phyloP scores from a whole-genome alignment of 2,329 filamentous ascomycete genomes.

The Ustulina deusta region DNA sequence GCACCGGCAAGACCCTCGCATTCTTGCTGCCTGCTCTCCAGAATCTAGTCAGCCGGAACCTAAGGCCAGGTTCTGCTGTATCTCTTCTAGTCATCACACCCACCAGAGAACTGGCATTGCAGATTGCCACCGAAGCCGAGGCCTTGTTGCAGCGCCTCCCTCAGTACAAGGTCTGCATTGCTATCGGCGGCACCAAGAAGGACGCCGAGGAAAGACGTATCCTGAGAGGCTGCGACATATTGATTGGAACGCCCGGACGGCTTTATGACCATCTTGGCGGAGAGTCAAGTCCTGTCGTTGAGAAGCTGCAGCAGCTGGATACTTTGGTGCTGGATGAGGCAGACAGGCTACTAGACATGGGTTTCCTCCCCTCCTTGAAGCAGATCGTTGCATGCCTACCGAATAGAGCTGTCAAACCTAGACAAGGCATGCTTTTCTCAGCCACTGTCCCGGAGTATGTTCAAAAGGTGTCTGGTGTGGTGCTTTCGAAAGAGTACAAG shows the following conservation, averaged over 20 bases:
- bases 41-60: slow-evolving; percentile 69
- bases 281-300: slow-evolving; percentile 74
- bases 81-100: slow-evolving; percentile 76
- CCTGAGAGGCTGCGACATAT: slow-evolving; percentile 78
- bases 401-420: slow-evolving; percentile 66
- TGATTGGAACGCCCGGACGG: slow-evolving; percentile 84
- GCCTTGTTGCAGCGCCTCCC: slow-evolving; percentile 79
- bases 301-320: slow-evolving; percentile 76
- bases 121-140: slow-evolving; percentile 77
- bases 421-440: slow-evolving; percentile 84
- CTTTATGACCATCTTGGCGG: slow-evolving; percentile 83
- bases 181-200: slow-evolving; percentile 85
- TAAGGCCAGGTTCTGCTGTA: slow-evolving; percentile 56
- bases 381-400: slow-evolving; percentile 81
- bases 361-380: slow-evolving; percentile 83
- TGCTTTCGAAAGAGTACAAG: slow-evolving; percentile 78
- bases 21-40: slow-evolving; percentile 88
- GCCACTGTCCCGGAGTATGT: slow-evolving; percentile 86
- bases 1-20: slow-evolving; percentile 87
- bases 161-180: slow-evolving; percentile 78
- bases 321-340: slow-evolving; percentile 88
- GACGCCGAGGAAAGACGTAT: slow-evolving; percentile 77
- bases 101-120: slow-evolving; percentile 76
- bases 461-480: slow-evolving; percentile 76
- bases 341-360: slow-evolving; percentile 83